phyloP scores from a whole-genome alignment of 768 basidiomycete genomes.

The Tephrocybe sp. region DNA sequence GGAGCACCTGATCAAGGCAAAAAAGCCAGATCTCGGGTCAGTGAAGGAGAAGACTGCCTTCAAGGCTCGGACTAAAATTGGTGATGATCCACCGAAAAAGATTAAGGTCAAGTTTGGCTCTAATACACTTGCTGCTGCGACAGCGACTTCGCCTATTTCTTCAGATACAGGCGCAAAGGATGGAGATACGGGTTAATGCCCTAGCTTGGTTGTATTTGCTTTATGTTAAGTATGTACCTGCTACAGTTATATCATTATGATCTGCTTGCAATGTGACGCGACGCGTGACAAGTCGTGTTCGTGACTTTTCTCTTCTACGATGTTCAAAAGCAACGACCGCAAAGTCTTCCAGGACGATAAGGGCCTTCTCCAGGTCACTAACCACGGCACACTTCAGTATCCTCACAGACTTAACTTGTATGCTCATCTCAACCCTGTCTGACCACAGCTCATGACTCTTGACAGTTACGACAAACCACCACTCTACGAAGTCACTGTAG shows the following conservation, averaged over 20 bases:
- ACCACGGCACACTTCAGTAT: conserved; percentile 42
- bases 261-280: conserved; percentile 7
- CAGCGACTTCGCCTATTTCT: conserved; percentile 37
- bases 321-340: conserved; percentile 35
- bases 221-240: conserved; percentile 3
- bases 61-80: conserved; percentile 35
- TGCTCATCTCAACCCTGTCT: conserved; percentile 18
- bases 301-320: conserved; percentile 18
- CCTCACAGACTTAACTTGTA: conserved; percentile 82
- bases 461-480: conserved; percentile 86
- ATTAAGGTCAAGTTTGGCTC: conserved; percentile 71
- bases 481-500: conserved; percentile 83
- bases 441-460: conserved; percentile 8
- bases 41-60: conserved; percentile 35
- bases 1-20: conserved; percentile 59
- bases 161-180: conserved; percentile 71
- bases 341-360: conserved; percentile 20
- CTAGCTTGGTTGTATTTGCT: conserved; percentile 2
- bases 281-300: conserved; percentile 22
- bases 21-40: conserved; percentile 48
- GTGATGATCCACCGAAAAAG: conserved; percentile 64
- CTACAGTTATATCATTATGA: neutral
- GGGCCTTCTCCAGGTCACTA: conserved; percentile 22
- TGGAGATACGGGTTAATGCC: conserved; percentile 65
- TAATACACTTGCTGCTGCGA: conserved; percentile 34